Base-by-base conservation (phyloP, 768 basidiomycete species). In the Kwoniella sp. region DNA sequence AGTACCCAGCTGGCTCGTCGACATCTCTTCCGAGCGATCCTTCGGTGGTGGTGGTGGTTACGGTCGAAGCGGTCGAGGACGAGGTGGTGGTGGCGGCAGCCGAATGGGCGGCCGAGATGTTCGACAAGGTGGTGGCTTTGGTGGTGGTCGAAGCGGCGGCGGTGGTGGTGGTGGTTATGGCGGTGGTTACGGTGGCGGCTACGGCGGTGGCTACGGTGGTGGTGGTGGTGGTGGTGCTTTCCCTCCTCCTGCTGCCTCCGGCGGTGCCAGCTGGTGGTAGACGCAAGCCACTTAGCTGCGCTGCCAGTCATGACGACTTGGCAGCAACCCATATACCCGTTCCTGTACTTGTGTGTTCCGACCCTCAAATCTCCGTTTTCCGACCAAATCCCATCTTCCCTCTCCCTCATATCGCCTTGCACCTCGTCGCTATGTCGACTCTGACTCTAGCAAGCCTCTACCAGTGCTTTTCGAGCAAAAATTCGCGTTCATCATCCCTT, bases 1-100 rank as follows among this genome's bases (percentile, higher is more conserved):
- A 54, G 90, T 93, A 61, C 96, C 96, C 0, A 57, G 77, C 1
- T 99, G 94, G 93, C 84, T 99, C 57, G 90, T 93, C 77, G 86
- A 88, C 12, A 87, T 97, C 63, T 87, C 88, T 4, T 86, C 88
- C 59, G 94, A 97, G 81, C 65, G 75, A 44, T 72, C 70, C 27
- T 83, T 86, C 29, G 85, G 89, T 57, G 91, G 90, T 77, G 88
- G 88, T 44, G 88, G 88, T 40, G 81, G 83, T 30, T 81, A 83
- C 55, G 76, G 71, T 54, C 48, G 68, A 26, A 67, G 71, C 17
- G 68, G 73, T n/a, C 64, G 81, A 40, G 77, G 82, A 25, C 56
- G 76, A 37, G 73, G 78, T 37, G 67, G 76, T 54, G 80, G 81
- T 72, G 81, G 84, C 12, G 83, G 88, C 49, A 85, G 87, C 53